Evolutionary conservation across 2,329 filamentous ascomycete species (phyloP).

Genomic region (Venturia aucupariae): DNA sequence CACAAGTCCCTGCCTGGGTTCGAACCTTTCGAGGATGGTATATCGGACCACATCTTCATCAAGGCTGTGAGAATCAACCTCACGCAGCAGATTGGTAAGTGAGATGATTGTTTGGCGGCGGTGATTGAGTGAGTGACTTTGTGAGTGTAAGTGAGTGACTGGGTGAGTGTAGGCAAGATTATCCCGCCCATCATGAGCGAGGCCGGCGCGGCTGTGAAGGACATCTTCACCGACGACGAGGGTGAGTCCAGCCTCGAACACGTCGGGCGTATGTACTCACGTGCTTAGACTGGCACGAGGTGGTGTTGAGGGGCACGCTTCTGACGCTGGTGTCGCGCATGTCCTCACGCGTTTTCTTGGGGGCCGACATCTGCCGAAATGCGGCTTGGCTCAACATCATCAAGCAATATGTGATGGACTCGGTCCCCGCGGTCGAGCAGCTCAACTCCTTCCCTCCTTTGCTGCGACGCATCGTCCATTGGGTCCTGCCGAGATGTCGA

Average conservation of each 20-base stretch:
- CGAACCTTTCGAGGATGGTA: neutral
- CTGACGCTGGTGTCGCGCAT: constrained; percentile 45
- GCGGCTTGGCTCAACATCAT: constrained; percentile 46
- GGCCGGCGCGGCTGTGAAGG: neutral
- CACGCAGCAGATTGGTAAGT: neutral
- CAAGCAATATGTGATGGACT: constrained; percentile 42
- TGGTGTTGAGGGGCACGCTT: constrained; percentile 19
- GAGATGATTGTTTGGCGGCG: neutral
- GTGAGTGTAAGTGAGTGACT: too few relatives aligned
- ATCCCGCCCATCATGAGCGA: neutral
- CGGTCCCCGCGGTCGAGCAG: constrained; percentile 40
- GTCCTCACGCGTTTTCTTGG: constrained; percentile 46
- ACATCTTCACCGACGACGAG: neutral
- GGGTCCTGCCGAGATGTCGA: constrained; percentile 35
- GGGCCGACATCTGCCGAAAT: constrained; percentile 40
- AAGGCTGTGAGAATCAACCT: constrained; percentile 4
- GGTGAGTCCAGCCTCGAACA: too few relatives aligned
- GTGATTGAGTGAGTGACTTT: neutral
- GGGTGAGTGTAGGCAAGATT: constrained; percentile 1
- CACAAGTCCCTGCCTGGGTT: neutral
- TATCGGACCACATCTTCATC: constrained; percentile 5
- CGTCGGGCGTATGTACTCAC: too few relatives aligned
- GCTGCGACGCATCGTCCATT: constrained; percentile 35
- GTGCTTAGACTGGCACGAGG: constrained; percentile 15
- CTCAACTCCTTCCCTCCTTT: constrained; percentile 36